Percentiles rank a stretch among this genome's conserved stretches.
Evolutionary conservation across 345 rosid genomes (phyloP).

Genomic region (Euphorbia lathyris): DNA sequence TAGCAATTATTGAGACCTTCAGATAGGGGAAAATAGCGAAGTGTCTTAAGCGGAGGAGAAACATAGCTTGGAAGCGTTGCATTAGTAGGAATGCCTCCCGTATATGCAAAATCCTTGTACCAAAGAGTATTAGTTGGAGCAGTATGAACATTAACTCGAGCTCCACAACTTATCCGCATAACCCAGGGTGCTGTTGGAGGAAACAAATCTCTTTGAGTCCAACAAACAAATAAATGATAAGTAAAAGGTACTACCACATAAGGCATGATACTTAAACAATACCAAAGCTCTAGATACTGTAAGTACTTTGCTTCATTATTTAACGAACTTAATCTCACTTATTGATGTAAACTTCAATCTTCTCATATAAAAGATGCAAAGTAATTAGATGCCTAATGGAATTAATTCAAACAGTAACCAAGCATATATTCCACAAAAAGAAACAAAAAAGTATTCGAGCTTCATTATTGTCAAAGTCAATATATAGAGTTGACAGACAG

Average conservation of each 20-base stretch:
- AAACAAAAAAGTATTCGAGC: neutral
- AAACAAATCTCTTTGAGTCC: neutral
- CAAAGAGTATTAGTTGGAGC: slow-evolving; percentile 78
- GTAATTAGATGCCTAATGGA: neutral
- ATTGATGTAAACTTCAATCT: neutral
- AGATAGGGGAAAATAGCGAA: slow-evolving; percentile 85
- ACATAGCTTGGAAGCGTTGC: slow-evolving; percentile 50
- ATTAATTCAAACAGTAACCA: neutral
- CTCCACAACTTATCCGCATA: slow-evolving; percentile 91
- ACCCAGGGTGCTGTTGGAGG: slow-evolving; percentile 72
- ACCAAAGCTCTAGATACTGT: neutral
- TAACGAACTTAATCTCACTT: neutral
- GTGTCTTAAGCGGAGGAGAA: slow-evolving; percentile 69
- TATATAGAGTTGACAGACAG: neutral
- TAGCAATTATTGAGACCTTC: slow-evolving; percentile 93
- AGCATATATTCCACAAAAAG: neutral
- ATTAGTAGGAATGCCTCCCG: slow-evolving; percentile 82
- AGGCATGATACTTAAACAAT: neutral
- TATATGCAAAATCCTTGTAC: slow-evolving; percentile 87
- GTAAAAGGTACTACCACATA: neutral
- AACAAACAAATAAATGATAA: neutral
- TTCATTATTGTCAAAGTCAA: neutral
- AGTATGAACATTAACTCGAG: slow-evolving; percentile 52
- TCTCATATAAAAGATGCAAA: neutral
- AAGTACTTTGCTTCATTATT: neutral